Conservation (phyloP, 75 land plant genomes). For the Azolla pinnata region DNA sequence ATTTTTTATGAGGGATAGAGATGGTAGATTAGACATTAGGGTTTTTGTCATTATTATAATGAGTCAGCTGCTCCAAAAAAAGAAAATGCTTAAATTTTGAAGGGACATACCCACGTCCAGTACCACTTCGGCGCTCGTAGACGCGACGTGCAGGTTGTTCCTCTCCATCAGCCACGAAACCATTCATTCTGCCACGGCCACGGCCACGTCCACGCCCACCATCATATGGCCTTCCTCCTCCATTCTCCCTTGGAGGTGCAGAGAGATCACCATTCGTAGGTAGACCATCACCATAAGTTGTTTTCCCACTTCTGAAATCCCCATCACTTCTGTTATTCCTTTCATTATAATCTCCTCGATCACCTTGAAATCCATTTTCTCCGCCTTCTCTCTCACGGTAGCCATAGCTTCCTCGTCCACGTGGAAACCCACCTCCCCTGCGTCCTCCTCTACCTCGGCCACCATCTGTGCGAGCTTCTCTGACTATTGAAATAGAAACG, state of each 20-base stretch:
- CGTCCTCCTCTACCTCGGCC: slow-evolving; percentile 16
- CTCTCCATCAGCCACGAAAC: slow-evolving; percentile 14
- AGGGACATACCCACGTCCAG: slow-evolving; percentile 21
- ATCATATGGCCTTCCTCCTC: slow-evolving; percentile 13
- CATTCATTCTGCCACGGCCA: slow-evolving; percentile 16
- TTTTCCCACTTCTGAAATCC: slow-evolving; percentile 5
- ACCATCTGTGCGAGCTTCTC: slow-evolving; percentile 12
- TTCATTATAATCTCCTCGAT: slow-evolving; percentile 5
- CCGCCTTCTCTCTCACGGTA: slow-evolving; percentile 5
- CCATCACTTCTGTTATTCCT: slow-evolving; percentile 12
- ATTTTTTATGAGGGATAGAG: no score
- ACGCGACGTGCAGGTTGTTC: slow-evolving; percentile 17
- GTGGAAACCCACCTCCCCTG: slow-evolving; percentile 17
- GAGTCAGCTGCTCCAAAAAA: no score
- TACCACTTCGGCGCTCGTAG: slow-evolving; percentile 23
- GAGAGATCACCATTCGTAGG: slow-evolving; percentile 2
- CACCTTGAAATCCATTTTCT: neutral
- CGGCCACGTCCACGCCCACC: slow-evolving; percentile 22
- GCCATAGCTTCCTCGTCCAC: slow-evolving; percentile 11
- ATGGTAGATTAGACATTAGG: no score
- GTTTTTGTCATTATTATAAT: no score
- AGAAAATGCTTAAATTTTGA: no score
- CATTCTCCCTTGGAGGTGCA: slow-evolving; percentile 9
- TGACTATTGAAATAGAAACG: slow-evolving; percentile 10
- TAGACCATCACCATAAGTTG: neutral